Conservation (phyloP, 2,329 filamentous ascomycete genomes). For the Sporothrix dimorphospora region DNA sequence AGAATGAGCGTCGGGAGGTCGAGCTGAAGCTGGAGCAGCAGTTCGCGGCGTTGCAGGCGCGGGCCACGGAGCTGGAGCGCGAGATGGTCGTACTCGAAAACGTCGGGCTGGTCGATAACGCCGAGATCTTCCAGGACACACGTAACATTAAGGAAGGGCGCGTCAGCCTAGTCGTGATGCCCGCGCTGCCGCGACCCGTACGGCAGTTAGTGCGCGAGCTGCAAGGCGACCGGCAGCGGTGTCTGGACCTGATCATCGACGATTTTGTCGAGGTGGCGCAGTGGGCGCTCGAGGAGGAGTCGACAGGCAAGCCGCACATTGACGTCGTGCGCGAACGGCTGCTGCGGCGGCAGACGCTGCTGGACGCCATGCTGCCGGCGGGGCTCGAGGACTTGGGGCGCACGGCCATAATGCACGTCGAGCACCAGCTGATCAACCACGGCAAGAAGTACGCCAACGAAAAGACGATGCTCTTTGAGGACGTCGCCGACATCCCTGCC, state of each 20-base stretch:
- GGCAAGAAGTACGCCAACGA: conserved; percentile 33
- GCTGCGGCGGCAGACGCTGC: conserved; percentile 29
- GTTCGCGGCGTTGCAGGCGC: conserved; percentile 19
- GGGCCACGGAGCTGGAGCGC: conserved; percentile 25
- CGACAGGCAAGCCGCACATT: neutral
- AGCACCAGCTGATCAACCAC: conserved; percentile 30
- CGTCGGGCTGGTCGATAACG: conserved; percentile 21
- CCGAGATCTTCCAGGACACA: conserved; percentile 24
- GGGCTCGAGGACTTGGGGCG: conserved; percentile 24
- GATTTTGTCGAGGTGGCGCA: conserved; percentile 33
- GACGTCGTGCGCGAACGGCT: conserved; percentile 31
- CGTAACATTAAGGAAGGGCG: conserved; percentile 27
- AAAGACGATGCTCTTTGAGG: conserved; percentile 31
- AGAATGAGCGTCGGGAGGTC: neutral
- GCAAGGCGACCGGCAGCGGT: conserved; percentile 22
- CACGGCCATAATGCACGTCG: conserved; percentile 31
- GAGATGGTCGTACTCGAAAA: conserved; percentile 30
- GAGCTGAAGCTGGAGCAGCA: conserved; percentile 17
- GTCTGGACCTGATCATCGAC: conserved; percentile 27
- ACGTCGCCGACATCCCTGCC: conserved; percentile 28
- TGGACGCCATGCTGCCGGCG: conserved; percentile 32
- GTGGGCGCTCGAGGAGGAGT: conserved; percentile 28
- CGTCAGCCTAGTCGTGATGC: conserved; percentile 27
- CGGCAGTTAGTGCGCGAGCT: conserved; percentile 32
- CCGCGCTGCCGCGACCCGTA: conserved; percentile 28